Conservation (phyloP, 805 yeast species). For the Lachancea mirantina region DNA sequence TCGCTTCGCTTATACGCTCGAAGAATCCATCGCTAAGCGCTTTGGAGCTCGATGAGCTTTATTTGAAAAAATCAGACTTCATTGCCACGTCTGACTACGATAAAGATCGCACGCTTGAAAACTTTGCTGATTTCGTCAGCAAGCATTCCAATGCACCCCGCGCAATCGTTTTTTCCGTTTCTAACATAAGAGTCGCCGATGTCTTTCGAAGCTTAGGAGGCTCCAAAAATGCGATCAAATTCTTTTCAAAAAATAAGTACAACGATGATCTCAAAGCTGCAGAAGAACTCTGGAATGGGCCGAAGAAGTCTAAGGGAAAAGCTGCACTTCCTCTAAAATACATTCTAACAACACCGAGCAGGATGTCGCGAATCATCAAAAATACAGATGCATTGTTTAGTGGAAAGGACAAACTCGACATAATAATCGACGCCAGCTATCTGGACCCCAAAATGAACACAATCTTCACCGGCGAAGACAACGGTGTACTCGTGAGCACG, state of each 20-base stretch:
- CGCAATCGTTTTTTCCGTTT: slow-evolving; percentile 53
- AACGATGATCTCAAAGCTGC: slow-evolving; percentile 45
- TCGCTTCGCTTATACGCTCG: slow-evolving; percentile 54
- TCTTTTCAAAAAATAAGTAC: slow-evolving; percentile 69
- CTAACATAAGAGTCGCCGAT: slow-evolving; percentile 85
- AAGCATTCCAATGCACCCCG: slow-evolving; percentile 40
- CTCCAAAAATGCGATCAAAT: slow-evolving; percentile 51
- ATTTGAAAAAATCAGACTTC: slow-evolving; percentile 49
- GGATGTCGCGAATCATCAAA: slow-evolving; percentile 26
- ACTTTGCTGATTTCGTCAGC: slow-evolving; percentile 48
- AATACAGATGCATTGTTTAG: slow-evolving; percentile 22
- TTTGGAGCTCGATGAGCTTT: slow-evolving; percentile 63
- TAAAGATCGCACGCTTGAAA: slow-evolving; percentile 44
- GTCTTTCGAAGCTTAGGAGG: slow-evolving; percentile 56
- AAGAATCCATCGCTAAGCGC: slow-evolving; percentile 62
- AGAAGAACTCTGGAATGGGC: slow-evolving; percentile 15
- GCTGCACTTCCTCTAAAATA: slow-evolving; percentile 14
- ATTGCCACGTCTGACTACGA: slow-evolving; percentile 56
- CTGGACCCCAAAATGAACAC: slow-evolving; percentile 28
- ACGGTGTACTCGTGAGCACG: slow-evolving; percentile 19
- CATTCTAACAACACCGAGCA: slow-evolving; percentile 27
- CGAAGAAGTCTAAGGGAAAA: slow-evolving; percentile 12
- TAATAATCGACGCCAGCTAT: slow-evolving; percentile 30
- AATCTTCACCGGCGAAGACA: slow-evolving; percentile 24
- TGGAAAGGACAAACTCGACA: slow-evolving; percentile 32